Evolutionary conservation across 352 stramenopile genomes (phyloP).

Genomic region (Globisporangium middletonii): DNA sequence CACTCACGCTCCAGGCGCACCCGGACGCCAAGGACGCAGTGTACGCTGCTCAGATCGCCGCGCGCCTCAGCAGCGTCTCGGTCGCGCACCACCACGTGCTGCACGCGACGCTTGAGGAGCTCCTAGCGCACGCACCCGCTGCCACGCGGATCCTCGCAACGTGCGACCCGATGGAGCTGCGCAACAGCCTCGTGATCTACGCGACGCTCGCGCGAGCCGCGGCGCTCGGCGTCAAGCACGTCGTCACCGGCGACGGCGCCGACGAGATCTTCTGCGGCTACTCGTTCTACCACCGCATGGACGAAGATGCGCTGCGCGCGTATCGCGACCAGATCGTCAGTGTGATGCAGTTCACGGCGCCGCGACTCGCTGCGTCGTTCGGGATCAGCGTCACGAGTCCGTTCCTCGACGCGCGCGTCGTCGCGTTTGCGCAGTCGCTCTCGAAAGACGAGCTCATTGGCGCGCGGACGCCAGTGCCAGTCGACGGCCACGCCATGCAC

Average conservation of each 20-base stretch:
- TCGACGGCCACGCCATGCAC: constrained; percentile 34
- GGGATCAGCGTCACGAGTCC: constrained; percentile 66
- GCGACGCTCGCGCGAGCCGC: constrained; percentile 50
- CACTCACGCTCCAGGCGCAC: constrained; percentile 51
- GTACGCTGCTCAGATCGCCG: constrained; percentile 40
- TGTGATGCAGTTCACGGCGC: constrained; percentile 81
- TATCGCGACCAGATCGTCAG: constrained; percentile 74
- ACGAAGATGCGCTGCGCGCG: constrained; percentile 39
- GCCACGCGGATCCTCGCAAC: constrained; percentile 53
- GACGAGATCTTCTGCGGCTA: constrained; percentile 89
- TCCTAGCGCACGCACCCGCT: constrained; percentile 31
- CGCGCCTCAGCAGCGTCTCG: constrained; percentile 32
- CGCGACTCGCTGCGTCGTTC: constrained; percentile 53
- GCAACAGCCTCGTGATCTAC: constrained; percentile 85
- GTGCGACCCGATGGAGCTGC: constrained; percentile 84
- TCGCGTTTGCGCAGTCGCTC: constrained; percentile 60
- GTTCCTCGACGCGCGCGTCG: constrained; percentile 64
- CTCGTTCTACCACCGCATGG: constrained; percentile 75
- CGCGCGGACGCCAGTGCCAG: constrained; percentile 49
- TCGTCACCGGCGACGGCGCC: constrained; percentile 80
- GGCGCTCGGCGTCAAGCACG: constrained; percentile 40
- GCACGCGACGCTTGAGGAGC: constrained; percentile 37
- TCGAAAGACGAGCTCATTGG: constrained; percentile 61
- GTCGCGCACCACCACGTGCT: constrained; percentile 64
- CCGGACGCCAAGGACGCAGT: constrained; percentile 29